A percentile compares a stretch with the other conserved stretches of the same genome.
phyloP scores from a whole-genome alignment of 169 alveolate species.

The Eimeria acervulina region DNA sequence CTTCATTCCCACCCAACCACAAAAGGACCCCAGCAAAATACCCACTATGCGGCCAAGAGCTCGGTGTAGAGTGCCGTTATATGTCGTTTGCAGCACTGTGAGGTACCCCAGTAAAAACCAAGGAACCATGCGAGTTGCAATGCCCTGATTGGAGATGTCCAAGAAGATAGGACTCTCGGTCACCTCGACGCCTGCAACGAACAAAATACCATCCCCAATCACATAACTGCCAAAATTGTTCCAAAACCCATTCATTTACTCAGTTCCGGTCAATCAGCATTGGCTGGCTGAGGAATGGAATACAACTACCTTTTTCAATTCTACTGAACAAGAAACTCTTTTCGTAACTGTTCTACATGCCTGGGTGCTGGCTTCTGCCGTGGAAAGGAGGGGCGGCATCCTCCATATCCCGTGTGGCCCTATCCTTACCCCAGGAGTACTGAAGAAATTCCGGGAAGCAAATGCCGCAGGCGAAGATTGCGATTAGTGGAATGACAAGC shows the following conservation, averaged over 20 bases:
- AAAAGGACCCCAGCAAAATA: slow-evolving; percentile 47
- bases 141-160: slow-evolving; percentile 67
- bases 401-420: not conserved
- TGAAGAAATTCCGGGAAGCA: slow-evolving; percentile 47
- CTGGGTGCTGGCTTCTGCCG: not conserved
- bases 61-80: slow-evolving; percentile 76
- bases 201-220: not conserved
- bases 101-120: slow-evolving; percentile 78
- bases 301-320: not conserved
- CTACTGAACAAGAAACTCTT: not conserved
- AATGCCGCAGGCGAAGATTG: slow-evolving; percentile 57
- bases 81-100: slow-evolving; percentile 74
- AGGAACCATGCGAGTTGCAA: slow-evolving; percentile 77
- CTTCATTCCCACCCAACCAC: slow-evolving; percentile 70
- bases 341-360: too few species aligned
- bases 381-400: not conserved
- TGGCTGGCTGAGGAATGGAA: not conserved
- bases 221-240: not conserved
- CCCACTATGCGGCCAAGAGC: slow-evolving; percentile 72
- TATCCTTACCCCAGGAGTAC: slow-evolving; percentile 81
- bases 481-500: slow-evolving; percentile 63
- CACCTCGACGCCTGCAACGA: slow-evolving; percentile 68
- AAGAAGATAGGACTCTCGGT: slow-evolving; percentile 44
- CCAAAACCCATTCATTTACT: not conserved
- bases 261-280: not conserved